Conservation (phyloP, 2,329 filamentous ascomycete species). For the Thelonectria rubi region DNA sequence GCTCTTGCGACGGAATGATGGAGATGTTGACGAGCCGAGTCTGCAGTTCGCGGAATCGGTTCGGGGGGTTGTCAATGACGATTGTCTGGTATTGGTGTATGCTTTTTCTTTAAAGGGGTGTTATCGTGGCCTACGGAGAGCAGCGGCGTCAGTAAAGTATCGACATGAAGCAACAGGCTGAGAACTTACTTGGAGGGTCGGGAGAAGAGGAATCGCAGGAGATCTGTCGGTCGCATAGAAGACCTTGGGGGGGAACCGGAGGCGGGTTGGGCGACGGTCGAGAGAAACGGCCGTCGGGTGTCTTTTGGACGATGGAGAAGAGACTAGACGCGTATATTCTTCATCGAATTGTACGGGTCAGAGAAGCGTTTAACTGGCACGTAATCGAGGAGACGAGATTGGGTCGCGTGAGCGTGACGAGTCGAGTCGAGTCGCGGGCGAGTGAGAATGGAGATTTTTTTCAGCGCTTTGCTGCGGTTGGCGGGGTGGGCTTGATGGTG, state of each 20-base stretch:
- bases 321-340: slow-evolving; percentile 40
- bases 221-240: slow-evolving; percentile 92
- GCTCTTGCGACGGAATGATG: slow-evolving; percentile 90
- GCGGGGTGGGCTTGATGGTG: slow-evolving; percentile 17
- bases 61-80: slow-evolving; percentile 24
- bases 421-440: neutral
- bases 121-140: slow-evolving; percentile 64
- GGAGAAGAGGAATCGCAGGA: slow-evolving; percentile 89
- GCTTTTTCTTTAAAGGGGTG: slow-evolving; percentile 61
- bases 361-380: neutral
- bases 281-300: slow-evolving; percentile 39
- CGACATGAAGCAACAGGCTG: neutral
- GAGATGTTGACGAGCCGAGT: slow-evolving; percentile 55
- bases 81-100: slow-evolving; percentile 38
- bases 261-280: slow-evolving; percentile 36
- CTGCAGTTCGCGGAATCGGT: slow-evolving; percentile 42
- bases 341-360: slow-evolving; percentile 35
- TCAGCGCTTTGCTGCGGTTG: slow-evolving; percentile 20
- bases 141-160: slow-evolving; percentile 8
- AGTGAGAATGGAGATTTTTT: neutral
- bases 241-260: slow-evolving; percentile 46
- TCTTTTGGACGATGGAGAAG: slow-evolving; percentile 33
- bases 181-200: slow-evolving; percentile 84
- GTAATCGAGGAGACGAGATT: neutral
- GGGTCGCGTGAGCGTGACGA: slow-evolving; percentile 35